Percentiles rank a stretch among this genome's conserved stretches.
Conservation (phyloP, 164 flowering plant genomes). For the Chloranthus sessilifolius region DNA sequence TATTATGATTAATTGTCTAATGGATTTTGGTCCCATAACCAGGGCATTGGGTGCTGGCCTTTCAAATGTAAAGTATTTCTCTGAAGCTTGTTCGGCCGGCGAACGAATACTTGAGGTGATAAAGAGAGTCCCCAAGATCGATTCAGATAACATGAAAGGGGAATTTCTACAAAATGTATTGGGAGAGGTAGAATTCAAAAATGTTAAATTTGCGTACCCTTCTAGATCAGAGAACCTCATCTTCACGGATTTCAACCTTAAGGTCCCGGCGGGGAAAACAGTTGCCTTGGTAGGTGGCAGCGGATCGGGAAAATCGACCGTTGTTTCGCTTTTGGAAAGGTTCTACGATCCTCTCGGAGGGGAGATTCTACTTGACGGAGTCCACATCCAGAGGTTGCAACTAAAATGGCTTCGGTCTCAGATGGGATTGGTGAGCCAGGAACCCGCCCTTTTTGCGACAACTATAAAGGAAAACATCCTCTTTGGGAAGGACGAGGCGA, state of each 20-base stretch:
- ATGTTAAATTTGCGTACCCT: slow-evolving; percentile 72
- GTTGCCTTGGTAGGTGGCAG: slow-evolving; percentile 86
- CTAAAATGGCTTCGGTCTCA: slow-evolving; percentile 84
- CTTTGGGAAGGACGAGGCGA: slow-evolving; percentile 80
- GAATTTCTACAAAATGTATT: slow-evolving; percentile 33
- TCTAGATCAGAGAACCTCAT: slow-evolving; percentile 58
- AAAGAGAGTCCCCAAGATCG: slow-evolving; percentile 64
- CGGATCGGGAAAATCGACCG: slow-evolving; percentile 92
- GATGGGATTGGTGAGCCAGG: slow-evolving; percentile 94
- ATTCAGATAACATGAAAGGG: slow-evolving; percentile 67
- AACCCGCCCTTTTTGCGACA: slow-evolving; percentile 84
- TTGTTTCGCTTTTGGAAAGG: slow-evolving; percentile 57
- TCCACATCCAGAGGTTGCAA: slow-evolving; percentile 53
- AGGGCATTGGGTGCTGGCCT: slow-evolving; percentile 72
- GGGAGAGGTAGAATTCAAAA: slow-evolving; percentile 66
- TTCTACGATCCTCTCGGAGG: slow-evolving; percentile 78
- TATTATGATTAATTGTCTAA: neutral
- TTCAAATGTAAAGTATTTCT: slow-evolving; percentile 64
- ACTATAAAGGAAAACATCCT: slow-evolving; percentile 74
- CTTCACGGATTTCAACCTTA: slow-evolving; percentile 44
- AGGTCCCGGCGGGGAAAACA: slow-evolving; percentile 61
- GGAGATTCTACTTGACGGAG: slow-evolving; percentile 62
- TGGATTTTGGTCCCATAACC: neutral
- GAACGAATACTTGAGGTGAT: slow-evolving; percentile 69
- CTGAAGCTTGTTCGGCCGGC: slow-evolving; percentile 66